Evolutionary conservation across 2,329 filamentous ascomycete genomes (phyloP), one percentile per base, ranked within the genome.

Genomic region (Colletotrichum neosansevieriae): DNA sequence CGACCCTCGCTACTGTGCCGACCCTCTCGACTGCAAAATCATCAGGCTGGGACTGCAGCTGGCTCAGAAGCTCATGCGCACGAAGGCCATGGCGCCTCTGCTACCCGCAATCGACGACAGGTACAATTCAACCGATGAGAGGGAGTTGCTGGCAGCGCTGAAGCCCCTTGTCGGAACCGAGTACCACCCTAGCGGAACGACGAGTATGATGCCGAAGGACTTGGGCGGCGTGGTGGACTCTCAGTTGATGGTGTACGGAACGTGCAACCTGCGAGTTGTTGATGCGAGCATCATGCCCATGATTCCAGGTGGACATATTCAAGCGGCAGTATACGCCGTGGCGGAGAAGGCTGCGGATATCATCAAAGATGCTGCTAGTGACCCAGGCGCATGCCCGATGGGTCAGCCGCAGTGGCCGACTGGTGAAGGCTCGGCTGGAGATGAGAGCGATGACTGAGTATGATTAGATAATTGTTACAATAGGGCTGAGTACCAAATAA

Each of bases 271-370:
- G 6, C 79, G 84, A 3, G 78, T 86, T 5, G 80, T 82, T 3
- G 85, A 87, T 73, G 83, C 83, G 0, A 83, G 81, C 6, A 74
- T 85, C n/a, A 80, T 86, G 44, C 84, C 84, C 2, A 76, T 85
- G 78, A 82, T 77, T 75, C 82, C 63, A 76, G 83, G 75, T 76
- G 83, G 71, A 0, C 79, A 85, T 15, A 84, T 86, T n/a, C 84
- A 87, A 72, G 84, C 84, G 29, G 80, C 82, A 0, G 83, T 86
- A 1, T 87, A 87, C 67, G 85, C 83, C 74, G 77, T 86, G 69
- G 85, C 79, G 12, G 86, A 88, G 74, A 85, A 82, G 80, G 82
- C 82, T 19, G 82, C 82, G 15, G 82, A 84, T 70, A 80, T 84
- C 47, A 84, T 84, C 72, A 83, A 81, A 71, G 72, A 74, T 11